Conservation (phyloP, 257 asterid genomes). For the Lithospermum erythrorhizon region DNA sequence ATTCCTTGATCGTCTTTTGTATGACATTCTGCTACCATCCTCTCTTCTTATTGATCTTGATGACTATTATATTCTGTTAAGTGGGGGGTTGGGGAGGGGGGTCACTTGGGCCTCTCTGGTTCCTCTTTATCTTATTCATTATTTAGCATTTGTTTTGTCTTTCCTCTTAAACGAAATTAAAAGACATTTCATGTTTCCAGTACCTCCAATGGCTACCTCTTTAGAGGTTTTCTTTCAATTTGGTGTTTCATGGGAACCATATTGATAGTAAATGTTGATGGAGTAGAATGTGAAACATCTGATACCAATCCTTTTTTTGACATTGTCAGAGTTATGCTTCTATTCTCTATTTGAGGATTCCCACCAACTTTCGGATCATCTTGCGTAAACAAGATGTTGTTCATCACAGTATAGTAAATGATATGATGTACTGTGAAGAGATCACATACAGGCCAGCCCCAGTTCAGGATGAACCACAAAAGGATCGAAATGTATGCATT, state of each 20-base stretch:
- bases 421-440: constrained; percentile 28
- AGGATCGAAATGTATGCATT: constrained; percentile 36
- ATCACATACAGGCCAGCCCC: constrained; percentile 39
- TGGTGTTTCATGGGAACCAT: no score
- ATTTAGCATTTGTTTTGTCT: no score
- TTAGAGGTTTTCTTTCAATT: no score
- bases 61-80: no score
- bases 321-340: constrained; percentile 61
- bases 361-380: constrained; percentile 45
- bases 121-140: no score
- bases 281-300: neutral
- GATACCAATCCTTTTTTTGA: constrained; percentile 3
- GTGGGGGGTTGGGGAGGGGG: no score
- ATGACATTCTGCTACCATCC: neutral
- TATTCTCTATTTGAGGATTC: constrained; percentile 48
- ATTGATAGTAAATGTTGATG: neutral
- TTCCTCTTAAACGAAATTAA: no score
- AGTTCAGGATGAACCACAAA: constrained; percentile 22
- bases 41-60: neutral
- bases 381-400: constrained; percentile 50
- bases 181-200: no score
- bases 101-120: no score
- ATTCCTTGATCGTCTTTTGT: neutral
- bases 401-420: constrained; percentile 41
- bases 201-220: no score